Base-by-base conservation (phyloP, 805 yeast species). In the Cyberlindnera suaveolens region DNA sequence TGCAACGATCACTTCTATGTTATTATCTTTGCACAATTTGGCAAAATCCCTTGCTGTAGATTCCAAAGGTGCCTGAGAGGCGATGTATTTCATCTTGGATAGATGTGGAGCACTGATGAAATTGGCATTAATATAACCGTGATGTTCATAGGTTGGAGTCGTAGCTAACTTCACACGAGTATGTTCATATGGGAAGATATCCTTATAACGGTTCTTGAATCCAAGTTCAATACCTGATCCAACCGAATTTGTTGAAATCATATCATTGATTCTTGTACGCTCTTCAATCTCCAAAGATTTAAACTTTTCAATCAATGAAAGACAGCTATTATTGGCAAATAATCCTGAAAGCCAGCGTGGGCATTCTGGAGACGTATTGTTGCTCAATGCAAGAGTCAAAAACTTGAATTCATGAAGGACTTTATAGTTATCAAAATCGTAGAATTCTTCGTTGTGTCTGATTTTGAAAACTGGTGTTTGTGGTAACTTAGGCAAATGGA, bases 11-110 rank as follows among this genome's bases (percentile, higher is more conserved):
- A 91, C 60, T 6, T 85, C 81, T 11, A 80, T 74, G 16, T 70
- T 61, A 50, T 85, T 77, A 44, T 82, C 80, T 34, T 77, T 66
- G 14, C 85, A 72, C 65, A 89, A 78, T 44, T 82, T 83, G 83
- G 95, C 89, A 56, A 91, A 90, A 60, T 91, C 96, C 17, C 78
- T 80, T 20, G 82, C 72, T 0, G 98, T 91, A 32, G 73, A 72
- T 3, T 59, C 61, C 46, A 85, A 62, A 3, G 99, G 99, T 2
- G 96, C 99, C 61, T 91, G 96, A 1, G 95, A 76, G 0, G 96
- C 96, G 53, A 90, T 85, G 57, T 82, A 85, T 34, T 74, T 71
- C 33, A 64, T 46, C 5, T 54, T 39, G 2, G 51, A 41, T 7
- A 50, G 20, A 2, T 44, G 43, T 23, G 60, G 57, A 20, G 60